Conservation (phyloP, 2,329 filamentous ascomycete species). For the Fusarium cicatricum region DNA sequence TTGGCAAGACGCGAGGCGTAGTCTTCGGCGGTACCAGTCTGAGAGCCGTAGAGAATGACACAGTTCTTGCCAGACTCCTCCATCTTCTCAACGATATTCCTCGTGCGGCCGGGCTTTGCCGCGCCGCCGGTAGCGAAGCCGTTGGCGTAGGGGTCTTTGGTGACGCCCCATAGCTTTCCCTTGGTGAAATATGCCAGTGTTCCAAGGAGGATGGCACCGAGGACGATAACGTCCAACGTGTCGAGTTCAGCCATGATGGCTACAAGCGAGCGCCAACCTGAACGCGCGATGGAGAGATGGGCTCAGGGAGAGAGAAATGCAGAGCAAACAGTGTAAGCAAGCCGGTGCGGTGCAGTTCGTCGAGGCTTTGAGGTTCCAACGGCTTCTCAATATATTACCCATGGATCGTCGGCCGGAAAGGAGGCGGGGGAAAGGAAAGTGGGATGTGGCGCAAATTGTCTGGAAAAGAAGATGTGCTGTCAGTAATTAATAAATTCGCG, state of each 20-base stretch:
- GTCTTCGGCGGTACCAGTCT: constrained; percentile 98
- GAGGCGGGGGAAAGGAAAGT: constrained; percentile 36
- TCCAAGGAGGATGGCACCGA: constrained; percentile 82
- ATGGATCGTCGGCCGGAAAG: constrained; percentile 39
- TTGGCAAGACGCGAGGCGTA: constrained; percentile 96
- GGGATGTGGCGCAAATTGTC: constrained; percentile 39
- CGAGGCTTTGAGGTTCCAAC: constrained; percentile 12
- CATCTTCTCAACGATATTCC: constrained; percentile 95
- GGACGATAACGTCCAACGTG: constrained; percentile 92
- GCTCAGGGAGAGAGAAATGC: not conserved
- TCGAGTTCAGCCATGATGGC: constrained; percentile 91
- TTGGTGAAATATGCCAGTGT: constrained; percentile 98
- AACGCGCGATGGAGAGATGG: constrained; percentile 8
- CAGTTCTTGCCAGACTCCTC: constrained; percentile 96
- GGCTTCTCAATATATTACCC: constrained; percentile 13
- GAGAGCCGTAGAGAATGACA: constrained; percentile 97
- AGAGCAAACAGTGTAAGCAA: not conserved
- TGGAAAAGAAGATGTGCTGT: constrained; percentile 32
- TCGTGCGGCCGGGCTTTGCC: constrained; percentile 82
- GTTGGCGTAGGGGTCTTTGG: constrained; percentile 87
- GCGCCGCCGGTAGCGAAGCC: constrained; percentile 74
- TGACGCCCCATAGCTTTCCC: constrained; percentile 89
- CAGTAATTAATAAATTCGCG: constrained; percentile 20
- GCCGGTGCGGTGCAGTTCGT: constrained; percentile 1
- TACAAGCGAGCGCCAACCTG: constrained; percentile 15